A percentile compares a stretch with the other conserved stretches of the same genome.
phyloP scores from a whole-genome alignment of 2,329 filamentous ascomycete genomes.

The Colletotrichum somersetense region DNA sequence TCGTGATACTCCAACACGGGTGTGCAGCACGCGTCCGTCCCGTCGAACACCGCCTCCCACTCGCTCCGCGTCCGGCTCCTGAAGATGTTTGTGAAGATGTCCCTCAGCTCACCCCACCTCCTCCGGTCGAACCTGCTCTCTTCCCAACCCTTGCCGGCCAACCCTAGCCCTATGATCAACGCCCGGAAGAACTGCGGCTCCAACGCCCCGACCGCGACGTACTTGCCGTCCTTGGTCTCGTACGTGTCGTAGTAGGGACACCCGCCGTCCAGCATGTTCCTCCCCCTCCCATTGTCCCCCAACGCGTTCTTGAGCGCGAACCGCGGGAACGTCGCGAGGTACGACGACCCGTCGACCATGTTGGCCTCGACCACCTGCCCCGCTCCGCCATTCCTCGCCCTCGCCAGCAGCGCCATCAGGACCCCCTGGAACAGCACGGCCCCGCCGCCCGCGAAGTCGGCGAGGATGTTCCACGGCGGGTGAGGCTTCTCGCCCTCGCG shows the following conservation, averaged over 20 bases:
- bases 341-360: constrained; percentile 92
- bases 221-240: constrained; percentile 81
- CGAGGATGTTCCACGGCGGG: constrained; percentile 86
- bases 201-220: constrained; percentile 89
- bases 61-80: constrained; percentile 76
- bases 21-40: constrained; percentile 92
- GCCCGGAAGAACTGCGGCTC: constrained; percentile 86
- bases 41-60: constrained; percentile 90
- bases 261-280: constrained; percentile 85
- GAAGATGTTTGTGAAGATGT: constrained; percentile 74
- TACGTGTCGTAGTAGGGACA: constrained; percentile 93
- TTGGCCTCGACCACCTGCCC: constrained; percentile 96
- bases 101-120: constrained; percentile 76
- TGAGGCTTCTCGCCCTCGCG: constrained; percentile 76
- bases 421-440: constrained; percentile 85
- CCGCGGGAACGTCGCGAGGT: constrained; percentile 83
- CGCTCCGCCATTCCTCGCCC: constrained; percentile 68
- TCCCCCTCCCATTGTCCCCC: constrained; percentile 75
- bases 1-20: constrained; percentile 84
- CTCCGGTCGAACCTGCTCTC: constrained; percentile 68
- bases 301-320: constrained; percentile 72
- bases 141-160: constrained; percentile 66
- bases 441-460: constrained; percentile 92
- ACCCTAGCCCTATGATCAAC: constrained; percentile 75
- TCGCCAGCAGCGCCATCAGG: constrained; percentile 79